Percentiles rank a stretch among this genome's conserved stretches.
These are phyloP conservation scores for Solanum hybrid DNA, from an alignment of 305 asterid species.

Conservation along the genomic window DNA sequence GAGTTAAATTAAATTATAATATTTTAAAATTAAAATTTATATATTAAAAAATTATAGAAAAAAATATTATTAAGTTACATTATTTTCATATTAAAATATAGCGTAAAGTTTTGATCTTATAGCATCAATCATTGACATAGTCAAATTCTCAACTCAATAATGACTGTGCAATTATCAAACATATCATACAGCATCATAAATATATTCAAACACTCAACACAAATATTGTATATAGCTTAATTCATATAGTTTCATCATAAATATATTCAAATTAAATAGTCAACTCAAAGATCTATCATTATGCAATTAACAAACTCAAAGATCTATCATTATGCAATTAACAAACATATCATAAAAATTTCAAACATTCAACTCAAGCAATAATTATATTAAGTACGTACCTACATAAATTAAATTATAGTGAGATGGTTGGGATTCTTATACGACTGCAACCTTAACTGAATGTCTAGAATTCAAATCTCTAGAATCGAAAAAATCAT, in stretches of 20 bases:
- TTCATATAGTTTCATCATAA: not conserved
- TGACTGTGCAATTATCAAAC: not conserved
- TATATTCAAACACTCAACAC: not conserved
- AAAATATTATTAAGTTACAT: not conserved
- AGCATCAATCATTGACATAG: not conserved
- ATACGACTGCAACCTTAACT: not conserved
- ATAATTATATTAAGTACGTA: not conserved
- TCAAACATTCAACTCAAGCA: not conserved
- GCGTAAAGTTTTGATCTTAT: not conserved
- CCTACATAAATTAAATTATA: not conserved
- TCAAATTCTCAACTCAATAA: not conserved
- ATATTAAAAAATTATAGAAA: not conserved
- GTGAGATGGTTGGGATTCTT: not conserved
- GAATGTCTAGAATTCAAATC: not conserved
- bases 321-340: not conserved
- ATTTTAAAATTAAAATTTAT: not conserved
- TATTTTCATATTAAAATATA: not conserved
- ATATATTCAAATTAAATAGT: not conserved
- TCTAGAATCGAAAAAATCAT: not conserved
- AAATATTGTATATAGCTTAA: not conserved
- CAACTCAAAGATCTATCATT: not conserved
- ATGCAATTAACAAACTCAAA: not conserved
- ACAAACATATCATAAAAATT: not conserved
- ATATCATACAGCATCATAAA: not conserved
- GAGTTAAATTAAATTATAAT: not conserved